Conservation (phyloP, 345 rosid genomes). For the Melaleuca alternifolia region DNA sequence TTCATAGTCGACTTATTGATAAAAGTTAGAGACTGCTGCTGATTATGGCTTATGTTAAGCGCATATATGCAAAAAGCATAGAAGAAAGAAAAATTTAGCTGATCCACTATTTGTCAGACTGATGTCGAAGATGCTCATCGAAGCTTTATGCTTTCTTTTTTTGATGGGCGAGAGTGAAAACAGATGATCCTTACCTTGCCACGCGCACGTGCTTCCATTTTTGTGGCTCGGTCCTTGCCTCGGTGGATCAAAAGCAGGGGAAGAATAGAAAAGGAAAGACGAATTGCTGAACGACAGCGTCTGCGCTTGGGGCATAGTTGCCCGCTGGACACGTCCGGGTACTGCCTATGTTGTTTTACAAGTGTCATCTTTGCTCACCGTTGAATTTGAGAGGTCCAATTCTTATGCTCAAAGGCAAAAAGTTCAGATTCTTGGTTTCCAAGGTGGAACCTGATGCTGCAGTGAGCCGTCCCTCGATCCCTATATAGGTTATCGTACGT, state of each 20-base stretch:
- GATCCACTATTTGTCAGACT: not conserved
- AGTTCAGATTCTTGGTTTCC: not conserved
- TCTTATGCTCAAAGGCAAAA: not conserved
- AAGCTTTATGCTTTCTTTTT: not conserved
- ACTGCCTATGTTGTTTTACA: not conserved
- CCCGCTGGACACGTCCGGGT: not conserved
- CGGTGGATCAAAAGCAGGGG: not conserved
- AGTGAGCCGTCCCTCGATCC: not conserved
- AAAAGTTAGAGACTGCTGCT: not conserved
- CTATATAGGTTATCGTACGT: not conserved
- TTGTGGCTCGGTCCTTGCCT: not conserved
- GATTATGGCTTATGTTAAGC: not conserved
- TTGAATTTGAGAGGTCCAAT: not conserved
- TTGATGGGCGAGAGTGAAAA: not conserved
- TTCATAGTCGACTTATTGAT: not conserved
- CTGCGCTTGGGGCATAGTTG: not conserved
- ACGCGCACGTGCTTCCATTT: not conserved
- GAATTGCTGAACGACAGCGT: not conserved
- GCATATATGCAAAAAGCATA: not conserved
- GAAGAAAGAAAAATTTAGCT: not conserved
- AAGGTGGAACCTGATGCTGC: conserved; percentile 14
- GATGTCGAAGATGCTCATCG: not conserved
- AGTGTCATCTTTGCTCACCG: not conserved
- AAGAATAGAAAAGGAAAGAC: not conserved
- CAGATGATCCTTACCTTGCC: not conserved